phyloP scores from a whole-genome alignment of 306 rosid genomes.

The peach (Prunus persica) region DNA sequence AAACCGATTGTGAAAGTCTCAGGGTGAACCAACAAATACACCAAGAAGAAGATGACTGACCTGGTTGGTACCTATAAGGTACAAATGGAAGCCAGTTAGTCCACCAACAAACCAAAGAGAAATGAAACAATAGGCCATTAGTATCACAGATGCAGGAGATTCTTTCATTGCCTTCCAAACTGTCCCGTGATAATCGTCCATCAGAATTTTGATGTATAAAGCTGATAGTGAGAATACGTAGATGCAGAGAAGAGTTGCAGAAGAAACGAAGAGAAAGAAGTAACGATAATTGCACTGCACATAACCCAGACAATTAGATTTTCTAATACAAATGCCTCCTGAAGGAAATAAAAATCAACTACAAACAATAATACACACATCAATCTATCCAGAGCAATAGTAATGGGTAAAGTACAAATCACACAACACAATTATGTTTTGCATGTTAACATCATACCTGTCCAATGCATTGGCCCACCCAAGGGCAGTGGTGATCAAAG shows the following conservation, averaged over 20 bases:
- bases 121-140: constrained; percentile 80
- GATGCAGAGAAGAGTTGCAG: constrained; percentile 85
- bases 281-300: constrained; percentile 86
- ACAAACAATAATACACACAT: constrained; percentile 9
- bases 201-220: constrained; percentile 73
- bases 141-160: constrained; percentile 80
- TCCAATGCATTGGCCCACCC: constrained; percentile 99
- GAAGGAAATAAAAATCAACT: constrained; percentile 20
- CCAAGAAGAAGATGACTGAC: constrained; percentile 41
- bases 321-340: not conserved
- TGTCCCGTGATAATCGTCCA: constrained; percentile 56
- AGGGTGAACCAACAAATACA: constrained; percentile 24
- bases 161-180: constrained; percentile 91
- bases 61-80: constrained; percentile 88
- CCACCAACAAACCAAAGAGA: constrained; percentile 97
- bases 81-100: constrained; percentile 83
- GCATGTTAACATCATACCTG: constrained; percentile 53
- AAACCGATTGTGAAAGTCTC: not conserved
- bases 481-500: constrained; percentile 96
- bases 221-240: constrained; percentile 82
- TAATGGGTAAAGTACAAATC: constrained; percentile 8
- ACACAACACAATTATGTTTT: not conserved
- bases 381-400: not conserved
- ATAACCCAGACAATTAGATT: constrained; percentile 20
- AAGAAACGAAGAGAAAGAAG: constrained; percentile 88